Evolutionary conservation across 805 yeast species (phyloP).

Genomic region (Suhomyces sp.): DNA sequence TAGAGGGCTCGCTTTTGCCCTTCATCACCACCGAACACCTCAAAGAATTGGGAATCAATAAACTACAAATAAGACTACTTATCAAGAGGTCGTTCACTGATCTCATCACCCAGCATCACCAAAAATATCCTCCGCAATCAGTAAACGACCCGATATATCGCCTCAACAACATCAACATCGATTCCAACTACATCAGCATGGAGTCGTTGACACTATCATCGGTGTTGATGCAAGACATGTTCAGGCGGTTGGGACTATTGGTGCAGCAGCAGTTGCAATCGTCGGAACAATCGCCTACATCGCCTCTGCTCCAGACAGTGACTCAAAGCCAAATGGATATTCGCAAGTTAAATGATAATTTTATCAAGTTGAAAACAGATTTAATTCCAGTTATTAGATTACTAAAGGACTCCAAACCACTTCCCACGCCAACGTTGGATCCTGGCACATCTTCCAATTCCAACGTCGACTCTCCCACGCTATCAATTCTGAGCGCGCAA

Average conservation of each 20-base stretch:
- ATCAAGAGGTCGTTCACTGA: constrained; percentile 60
- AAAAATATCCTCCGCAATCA: constrained; percentile 21
- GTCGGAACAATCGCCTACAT: constrained; percentile 12
- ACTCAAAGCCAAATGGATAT: constrained; percentile 22
- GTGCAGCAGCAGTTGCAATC: constrained; percentile 16
- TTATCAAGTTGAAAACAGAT: constrained; percentile 58
- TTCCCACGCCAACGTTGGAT: constrained; percentile 60
- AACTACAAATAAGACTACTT: constrained; percentile 53
- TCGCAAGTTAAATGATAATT: constrained; percentile 50
- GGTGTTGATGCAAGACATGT: constrained; percentile 35
- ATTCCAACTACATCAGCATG: constrained; percentile 33
- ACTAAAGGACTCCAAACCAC: constrained; percentile 62
- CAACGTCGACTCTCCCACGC: constrained; percentile 28
- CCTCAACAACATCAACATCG: constrained; percentile 31
- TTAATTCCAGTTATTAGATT: constrained; percentile 60
- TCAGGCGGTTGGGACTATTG: constrained; percentile 20
- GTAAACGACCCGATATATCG: constrained; percentile 27
- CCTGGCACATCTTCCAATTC: constrained; percentile 28
- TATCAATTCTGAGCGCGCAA: constrained; percentile 17
- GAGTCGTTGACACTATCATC: constrained; percentile 39
- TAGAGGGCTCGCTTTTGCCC: constrained; percentile 71
- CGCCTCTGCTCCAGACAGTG: constrained; percentile 9
- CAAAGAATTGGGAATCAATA: constrained; percentile 62
- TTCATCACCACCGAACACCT: constrained; percentile 69
- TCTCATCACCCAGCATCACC: constrained; percentile 41